Evolutionary conservation across 1,139 yeast species (phyloP), one percentile per base, ranked within the genome.

Genomic region (Yamadazyma blattariae): DNA sequence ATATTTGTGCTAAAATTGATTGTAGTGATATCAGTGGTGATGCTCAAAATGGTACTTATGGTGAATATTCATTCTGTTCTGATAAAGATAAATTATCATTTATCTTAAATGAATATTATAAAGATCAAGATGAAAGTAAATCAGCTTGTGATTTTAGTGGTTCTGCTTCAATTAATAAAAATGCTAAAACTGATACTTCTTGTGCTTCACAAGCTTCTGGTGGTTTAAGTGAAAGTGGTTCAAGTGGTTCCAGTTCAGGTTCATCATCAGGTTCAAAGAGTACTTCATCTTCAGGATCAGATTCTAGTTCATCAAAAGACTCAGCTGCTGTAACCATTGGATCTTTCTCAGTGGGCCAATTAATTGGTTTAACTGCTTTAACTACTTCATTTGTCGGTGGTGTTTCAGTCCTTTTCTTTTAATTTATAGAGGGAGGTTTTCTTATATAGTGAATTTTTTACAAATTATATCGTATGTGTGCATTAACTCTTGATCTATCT

Each of bases 131-230:
- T 48, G 59, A 61, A 40, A 42, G 45, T 39, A 44, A 59, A 16
- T 56, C 67, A 32, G 85, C 85, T 33, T 84, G 94, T 72, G 74
- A 71, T 57, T 84, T 83, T 62, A 59, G 61, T 42, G 92, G 94
- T 43, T 71, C 81, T 40, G 88, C 86, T 34, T 47, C 77, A 25
- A 36, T 75, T 29, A 61, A 62, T 42, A 51, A 62, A 36, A 44
- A 44, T 27, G 71, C 74, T 34, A 61, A 73, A 23, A 61, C 82
- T 38, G 82, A 84, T 42, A 73, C 77, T 30, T 66, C 78, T 32
- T 68, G 80, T 63, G 52, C 78, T 61, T 54, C 57, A 58, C 41
- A 64, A 64, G 42, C 57, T 49, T 44, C 59, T 39, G 25, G 34
- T 7, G 57, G 65, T 32, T 73, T 75, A 35, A 72, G 73, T 45